Conservation (phyloP, 108 stramenopile species). For the Nitzschia sp. region DNA sequence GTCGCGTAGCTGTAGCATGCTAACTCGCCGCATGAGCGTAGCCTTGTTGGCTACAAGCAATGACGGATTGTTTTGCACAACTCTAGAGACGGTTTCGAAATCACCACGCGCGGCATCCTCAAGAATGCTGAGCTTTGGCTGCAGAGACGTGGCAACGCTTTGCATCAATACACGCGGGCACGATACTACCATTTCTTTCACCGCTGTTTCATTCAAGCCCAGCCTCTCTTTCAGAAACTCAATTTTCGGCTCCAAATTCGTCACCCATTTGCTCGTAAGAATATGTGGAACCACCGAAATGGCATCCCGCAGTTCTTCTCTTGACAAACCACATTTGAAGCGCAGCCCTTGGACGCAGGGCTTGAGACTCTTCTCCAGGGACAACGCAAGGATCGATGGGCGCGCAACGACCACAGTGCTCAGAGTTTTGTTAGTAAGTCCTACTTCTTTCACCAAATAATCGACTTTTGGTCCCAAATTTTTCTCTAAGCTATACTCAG, state of each 20-base stretch:
- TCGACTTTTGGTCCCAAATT: slow-evolving; percentile 49
- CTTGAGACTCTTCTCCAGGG: slow-evolving; percentile 44
- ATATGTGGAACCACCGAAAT: slow-evolving; percentile 40
- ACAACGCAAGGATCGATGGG: slow-evolving; percentile 49
- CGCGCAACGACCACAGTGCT: slow-evolving; percentile 32
- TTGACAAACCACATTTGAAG: slow-evolving; percentile 32
- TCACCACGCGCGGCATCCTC: slow-evolving; percentile 3
- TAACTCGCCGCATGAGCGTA: slow-evolving; percentile 31
- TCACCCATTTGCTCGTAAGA: slow-evolving; percentile 38
- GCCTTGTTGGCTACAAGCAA: slow-evolving; percentile 31
- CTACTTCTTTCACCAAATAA: slow-evolving; percentile 42
- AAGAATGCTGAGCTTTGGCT: slow-evolving; percentile 42
- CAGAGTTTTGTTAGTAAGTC: slow-evolving; percentile 24
- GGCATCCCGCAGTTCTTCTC: slow-evolving; percentile 40
- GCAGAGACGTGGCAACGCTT: slow-evolving; percentile 43
- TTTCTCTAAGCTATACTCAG: slow-evolving; percentile 46
- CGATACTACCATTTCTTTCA: slow-evolving; percentile 37
- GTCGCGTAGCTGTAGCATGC: slow-evolving; percentile 5
- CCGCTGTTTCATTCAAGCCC: slow-evolving; percentile 17
- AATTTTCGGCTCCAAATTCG: slow-evolving; percentile 52
- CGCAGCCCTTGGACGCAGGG: slow-evolving; percentile 42
- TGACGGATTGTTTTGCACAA: slow-evolving; percentile 46
- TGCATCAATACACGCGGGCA: slow-evolving; percentile 49
- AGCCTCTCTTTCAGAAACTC: slow-evolving; percentile 30
- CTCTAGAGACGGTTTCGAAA: slow-evolving; percentile 16